Percentiles rank a stretch among this genome's conserved stretches.
Evolutionary conservation across 2,329 filamentous ascomycete species (phyloP).

Genomic region (Microdochium trichocladiopsis): DNA sequence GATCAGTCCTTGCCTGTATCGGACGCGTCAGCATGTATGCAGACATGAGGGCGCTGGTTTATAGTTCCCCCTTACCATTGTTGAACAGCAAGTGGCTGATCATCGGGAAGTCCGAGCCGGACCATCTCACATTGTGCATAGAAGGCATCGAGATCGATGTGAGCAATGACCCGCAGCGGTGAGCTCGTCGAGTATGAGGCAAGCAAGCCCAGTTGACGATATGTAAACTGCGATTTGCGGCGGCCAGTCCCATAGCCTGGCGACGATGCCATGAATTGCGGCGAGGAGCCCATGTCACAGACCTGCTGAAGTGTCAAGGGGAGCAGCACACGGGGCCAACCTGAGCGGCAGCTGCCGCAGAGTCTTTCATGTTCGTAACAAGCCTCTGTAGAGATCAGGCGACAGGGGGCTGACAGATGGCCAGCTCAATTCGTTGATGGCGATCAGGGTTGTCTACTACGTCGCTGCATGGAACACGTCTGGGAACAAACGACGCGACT

Average conservation of each 20-base stretch:
- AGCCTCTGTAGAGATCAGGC: no score
- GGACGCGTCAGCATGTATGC: constrained; percentile 2
- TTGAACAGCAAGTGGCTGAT: constrained; percentile 82
- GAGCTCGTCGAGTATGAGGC: constrained; percentile 62
- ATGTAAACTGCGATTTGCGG: constrained; percentile 69
- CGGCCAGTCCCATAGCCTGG: constrained; percentile 21
- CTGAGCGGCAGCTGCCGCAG: not conserved
- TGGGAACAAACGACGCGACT: not conserved
- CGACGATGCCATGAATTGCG: constrained; percentile 24
- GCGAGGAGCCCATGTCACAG: constrained; percentile 19
- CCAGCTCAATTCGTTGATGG: no score
- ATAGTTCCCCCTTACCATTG: constrained; percentile 57
- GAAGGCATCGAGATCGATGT: constrained; percentile 95
- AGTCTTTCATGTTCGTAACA: not conserved
- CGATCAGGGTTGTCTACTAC: no score
- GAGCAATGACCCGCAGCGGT: constrained; percentile 80
- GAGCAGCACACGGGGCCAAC: not conserved
- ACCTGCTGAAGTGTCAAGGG: not conserved
- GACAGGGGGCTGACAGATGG: no score
- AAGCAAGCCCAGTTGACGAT: constrained; percentile 73
- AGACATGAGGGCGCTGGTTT: not conserved
- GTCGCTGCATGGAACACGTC: no score
- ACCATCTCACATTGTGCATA: constrained; percentile 97
- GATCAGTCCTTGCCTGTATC: constrained; percentile 73
- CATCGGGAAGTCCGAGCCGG: constrained; percentile 64